Evolutionary conservation across 2,329 filamentous ascomycete species (phyloP).

Genomic region (Colletotrichum coccodes): DNA sequence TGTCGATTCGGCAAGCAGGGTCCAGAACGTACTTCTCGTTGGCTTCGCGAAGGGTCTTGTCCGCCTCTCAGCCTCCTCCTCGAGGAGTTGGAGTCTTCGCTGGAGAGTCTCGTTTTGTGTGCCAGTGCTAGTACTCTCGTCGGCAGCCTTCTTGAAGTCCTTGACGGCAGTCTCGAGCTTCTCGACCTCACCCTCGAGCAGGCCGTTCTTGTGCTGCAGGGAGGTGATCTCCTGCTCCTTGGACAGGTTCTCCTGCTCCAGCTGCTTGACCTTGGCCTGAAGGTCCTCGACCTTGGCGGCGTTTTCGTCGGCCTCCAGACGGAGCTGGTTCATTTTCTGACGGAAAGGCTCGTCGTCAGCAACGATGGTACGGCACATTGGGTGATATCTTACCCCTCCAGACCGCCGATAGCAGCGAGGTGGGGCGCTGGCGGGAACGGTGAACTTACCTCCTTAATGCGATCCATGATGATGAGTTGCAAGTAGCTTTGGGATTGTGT

Average conservation of each 20-base stretch:
- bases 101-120: constrained; percentile 92
- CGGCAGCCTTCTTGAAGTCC: constrained; percentile 87
- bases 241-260: constrained; percentile 94
- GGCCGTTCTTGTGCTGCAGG: constrained; percentile 91
- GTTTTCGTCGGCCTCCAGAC: constrained; percentile 91
- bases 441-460: constrained; percentile 85
- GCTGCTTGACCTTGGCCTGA: constrained; percentile 83
- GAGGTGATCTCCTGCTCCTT: constrained; percentile 99
- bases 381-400: constrained; percentile 36
- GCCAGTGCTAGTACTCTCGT: constrained; percentile 83
- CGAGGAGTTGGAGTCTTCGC: constrained; percentile 92
- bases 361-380: constrained; percentile 25
- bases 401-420: constrained; percentile 30
- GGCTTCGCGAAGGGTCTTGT: constrained; percentile 95
- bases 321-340: constrained; percentile 95
- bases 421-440: constrained; percentile 44
- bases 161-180: constrained; percentile 87
- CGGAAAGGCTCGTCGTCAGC: constrained; percentile 26
- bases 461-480: constrained; percentile 70
- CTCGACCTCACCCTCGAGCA: constrained; percentile 91
- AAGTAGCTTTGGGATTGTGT: constrained; percentile 38
- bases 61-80: constrained; percentile 97
- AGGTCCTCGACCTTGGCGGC: constrained; percentile 86
- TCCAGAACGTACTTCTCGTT: constrained; percentile 89
- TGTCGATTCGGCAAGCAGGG: constrained; percentile 11